Conservation (phyloP, 768 basidiomycete genomes). For the Russula virescens region DNA sequence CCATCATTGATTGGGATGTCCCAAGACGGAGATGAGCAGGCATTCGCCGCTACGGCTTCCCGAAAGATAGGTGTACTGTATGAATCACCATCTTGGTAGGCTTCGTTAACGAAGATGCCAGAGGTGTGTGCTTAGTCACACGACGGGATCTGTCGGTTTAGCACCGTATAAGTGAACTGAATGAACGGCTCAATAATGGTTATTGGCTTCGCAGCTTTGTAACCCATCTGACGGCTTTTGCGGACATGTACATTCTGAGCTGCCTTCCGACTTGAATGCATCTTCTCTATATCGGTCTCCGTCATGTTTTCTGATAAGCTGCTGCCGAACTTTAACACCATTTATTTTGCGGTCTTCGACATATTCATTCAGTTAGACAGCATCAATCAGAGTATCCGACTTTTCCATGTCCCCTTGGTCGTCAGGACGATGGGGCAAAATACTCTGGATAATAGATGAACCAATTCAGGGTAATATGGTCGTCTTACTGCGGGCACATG, state of each 20-base stretch:
- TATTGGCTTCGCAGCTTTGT: neutral
- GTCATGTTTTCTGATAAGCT: neutral
- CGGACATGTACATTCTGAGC: neutral
- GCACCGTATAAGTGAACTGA: neutral
- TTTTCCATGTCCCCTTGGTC: neutral
- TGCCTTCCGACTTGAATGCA: no score
- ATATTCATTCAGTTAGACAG: neutral
- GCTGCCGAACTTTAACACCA: neutral
- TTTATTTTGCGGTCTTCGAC: neutral
- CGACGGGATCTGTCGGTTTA: neutral
- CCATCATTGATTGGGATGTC: neutral
- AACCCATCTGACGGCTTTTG: neutral
- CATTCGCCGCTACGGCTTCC: neutral
- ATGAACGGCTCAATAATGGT: neutral
- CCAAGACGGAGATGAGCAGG: neutral
- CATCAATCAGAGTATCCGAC: neutral
- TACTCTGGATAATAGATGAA: neutral
- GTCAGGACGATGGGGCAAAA: conserved; percentile 4
- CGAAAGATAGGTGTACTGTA: neutral
- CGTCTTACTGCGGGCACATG: no score
- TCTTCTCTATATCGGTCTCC: no score
- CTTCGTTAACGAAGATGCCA: neutral
- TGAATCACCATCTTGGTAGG: neutral
- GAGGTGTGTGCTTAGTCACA: neutral
- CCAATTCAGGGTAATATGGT: neutral